Conservation (phyloP, 2,329 filamentous ascomycete species). For the Colletotrichum incanum region DNA sequence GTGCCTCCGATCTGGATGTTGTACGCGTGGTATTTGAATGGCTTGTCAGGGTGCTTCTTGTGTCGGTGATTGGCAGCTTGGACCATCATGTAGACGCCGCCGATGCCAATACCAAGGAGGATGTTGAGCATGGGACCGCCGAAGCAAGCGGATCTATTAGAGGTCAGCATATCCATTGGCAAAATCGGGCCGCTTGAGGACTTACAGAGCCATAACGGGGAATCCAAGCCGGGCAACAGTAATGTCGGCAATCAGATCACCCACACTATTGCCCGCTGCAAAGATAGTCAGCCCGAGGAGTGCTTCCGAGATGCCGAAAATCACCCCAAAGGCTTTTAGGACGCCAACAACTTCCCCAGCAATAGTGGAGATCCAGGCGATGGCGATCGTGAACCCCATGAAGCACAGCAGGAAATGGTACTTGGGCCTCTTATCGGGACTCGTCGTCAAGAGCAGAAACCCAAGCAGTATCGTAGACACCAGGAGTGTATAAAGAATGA, state of each 20-base stretch:
- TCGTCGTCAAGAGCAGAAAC: slow-evolving; percentile 79
- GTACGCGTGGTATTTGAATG: slow-evolving; percentile 82
- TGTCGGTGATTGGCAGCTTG: slow-evolving; percentile 77
- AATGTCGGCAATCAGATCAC: slow-evolving; percentile 94
- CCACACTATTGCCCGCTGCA: slow-evolving; percentile 94
- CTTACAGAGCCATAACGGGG: slow-evolving; percentile 91
- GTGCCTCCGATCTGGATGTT: slow-evolving; percentile 88
- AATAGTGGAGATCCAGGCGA: slow-evolving; percentile 97
- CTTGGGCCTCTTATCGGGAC: slow-evolving; percentile 75
- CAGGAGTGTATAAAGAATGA: slow-evolving; percentile 77
- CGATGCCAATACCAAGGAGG: slow-evolving; percentile 91
- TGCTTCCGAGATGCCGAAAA: slow-evolving; percentile 93
- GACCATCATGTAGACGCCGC: slow-evolving; percentile 90
- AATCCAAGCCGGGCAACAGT: slow-evolving; percentile 94
- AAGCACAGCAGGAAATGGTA: slow-evolving; percentile 88
- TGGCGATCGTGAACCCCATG: slow-evolving; percentile 90
- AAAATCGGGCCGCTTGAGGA: background rate
- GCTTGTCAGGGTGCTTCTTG: slow-evolving; percentile 75
- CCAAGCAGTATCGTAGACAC: slow-evolving; percentile 78
- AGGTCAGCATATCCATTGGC: slow-evolving; percentile 46
- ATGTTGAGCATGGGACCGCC: slow-evolving; percentile 99
- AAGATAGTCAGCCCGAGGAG: slow-evolving; percentile 96
- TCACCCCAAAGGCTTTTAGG: slow-evolving; percentile 92
- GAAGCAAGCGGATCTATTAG: slow-evolving; percentile 83
- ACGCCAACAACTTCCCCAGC: slow-evolving; percentile 96